Conservation (phyloP, 352 stramenopile species). For the Globisporangium nagaii region DNA sequence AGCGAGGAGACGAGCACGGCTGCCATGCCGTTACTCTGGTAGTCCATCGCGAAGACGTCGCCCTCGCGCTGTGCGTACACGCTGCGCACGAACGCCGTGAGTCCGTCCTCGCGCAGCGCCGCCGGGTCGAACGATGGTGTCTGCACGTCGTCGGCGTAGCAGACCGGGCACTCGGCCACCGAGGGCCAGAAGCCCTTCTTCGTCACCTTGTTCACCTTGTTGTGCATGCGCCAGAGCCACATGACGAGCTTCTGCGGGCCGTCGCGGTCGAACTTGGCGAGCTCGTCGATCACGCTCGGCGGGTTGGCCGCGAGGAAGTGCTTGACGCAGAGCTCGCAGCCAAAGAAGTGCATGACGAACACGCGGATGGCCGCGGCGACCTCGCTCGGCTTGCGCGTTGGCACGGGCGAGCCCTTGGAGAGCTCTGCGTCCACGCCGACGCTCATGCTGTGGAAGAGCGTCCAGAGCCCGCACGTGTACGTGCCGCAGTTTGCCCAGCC, state of each 20-base stretch:
- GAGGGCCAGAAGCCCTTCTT: constrained; percentile 66
- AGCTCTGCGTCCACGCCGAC: constrained; percentile 26
- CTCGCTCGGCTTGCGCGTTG: constrained; percentile 47
- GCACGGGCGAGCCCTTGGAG: constrained; percentile 9
- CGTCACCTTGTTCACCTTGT: constrained; percentile 74
- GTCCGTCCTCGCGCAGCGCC: constrained; percentile 40
- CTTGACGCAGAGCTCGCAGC: constrained; percentile 66
- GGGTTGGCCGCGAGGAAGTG: constrained; percentile 75
- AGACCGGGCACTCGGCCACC: constrained; percentile 41
- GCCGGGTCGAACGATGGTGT: constrained; percentile 40
- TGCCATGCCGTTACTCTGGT: constrained; percentile 32
- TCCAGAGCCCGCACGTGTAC: constrained; percentile 81
- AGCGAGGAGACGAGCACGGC: constrained; percentile 32
- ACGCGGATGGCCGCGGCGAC: constrained; percentile 56
- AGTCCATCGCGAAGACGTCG: constrained; percentile 43
- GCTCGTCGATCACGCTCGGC: constrained; percentile 34
- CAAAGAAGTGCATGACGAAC: constrained; percentile 80
- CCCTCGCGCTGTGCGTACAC: constrained; percentile 48
- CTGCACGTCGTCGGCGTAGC: constrained; percentile 49
- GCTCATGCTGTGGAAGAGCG: constrained; percentile 75
- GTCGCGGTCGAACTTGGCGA: constrained; percentile 29
- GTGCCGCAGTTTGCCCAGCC: constrained; percentile 55
- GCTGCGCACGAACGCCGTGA: constrained; percentile 46
- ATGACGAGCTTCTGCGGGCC: constrained; percentile 40
- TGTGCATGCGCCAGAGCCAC: constrained; percentile 85